Base-by-base conservation (phyloP, 2,329 filamentous ascomycete genomes). In the Lomentospora prolificans region DNA sequence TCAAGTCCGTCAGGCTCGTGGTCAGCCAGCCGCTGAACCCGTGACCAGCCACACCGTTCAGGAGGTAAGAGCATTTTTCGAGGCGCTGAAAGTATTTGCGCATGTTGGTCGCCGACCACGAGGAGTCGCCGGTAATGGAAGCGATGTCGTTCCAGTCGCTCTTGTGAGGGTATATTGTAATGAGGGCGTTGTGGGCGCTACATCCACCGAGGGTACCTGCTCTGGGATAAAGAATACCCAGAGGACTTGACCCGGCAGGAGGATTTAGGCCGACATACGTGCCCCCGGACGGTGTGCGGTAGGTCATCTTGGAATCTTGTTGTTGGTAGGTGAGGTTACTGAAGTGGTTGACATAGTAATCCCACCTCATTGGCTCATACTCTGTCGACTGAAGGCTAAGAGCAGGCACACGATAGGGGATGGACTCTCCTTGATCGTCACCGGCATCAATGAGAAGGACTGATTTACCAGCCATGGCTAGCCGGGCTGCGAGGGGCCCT, bases 391-490 rank as follows among this genome's bases (percentile, higher is more conserved):
- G 58, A 17, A 61, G 54, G 57, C 53, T 61, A 17, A 61, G 56
- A 10, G 51, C 51, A 0, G 66, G 68, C 8, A 67, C 58, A 36
- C 61, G 60, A 52, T 67, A 65, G 0, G 61, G 60, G n/a, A 55
- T 55, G 8, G 59, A 60, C 1, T 64, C 61, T 3, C 73, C 76
- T 59, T 80, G 73, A 61, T 85, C 81, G 58, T 80, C 78, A 53
- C 80, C 80, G 24, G 80, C 80, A 61, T 84, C 80, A 30, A 84
- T 72, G 3, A 85, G 73, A n/a, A 85, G 75, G 1, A 79, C 79
- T 60, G 75, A 78, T 67, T 79, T 75, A 41, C 82, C 81, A 31
- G 78, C 76, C 53, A 78, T 69, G n/a, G 82, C 81, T 27, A 85
- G 75, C 44, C 80, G 74, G 24, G 78, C 76, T 10, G 81, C 80